phyloP scores from a whole-genome alignment of 495 filamentous ascomycete species.

The Baudoinia panamericana region DNA sequence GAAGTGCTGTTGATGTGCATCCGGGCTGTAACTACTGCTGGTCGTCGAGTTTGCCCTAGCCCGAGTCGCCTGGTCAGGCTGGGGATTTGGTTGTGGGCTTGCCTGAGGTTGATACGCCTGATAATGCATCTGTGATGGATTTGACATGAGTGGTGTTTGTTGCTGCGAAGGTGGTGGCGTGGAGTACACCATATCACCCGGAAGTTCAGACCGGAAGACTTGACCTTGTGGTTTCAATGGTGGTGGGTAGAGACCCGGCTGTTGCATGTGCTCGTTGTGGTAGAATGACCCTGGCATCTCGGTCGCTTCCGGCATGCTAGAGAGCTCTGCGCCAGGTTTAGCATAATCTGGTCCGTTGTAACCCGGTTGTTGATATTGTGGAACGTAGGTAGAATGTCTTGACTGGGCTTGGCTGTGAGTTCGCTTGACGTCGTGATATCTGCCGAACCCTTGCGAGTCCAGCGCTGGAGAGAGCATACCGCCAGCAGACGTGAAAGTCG shows the following conservation, averaged over 20 bases:
- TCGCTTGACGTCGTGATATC: constrained; percentile 14
- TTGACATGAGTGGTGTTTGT: background rate
- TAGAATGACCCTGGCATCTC: constrained; percentile 15
- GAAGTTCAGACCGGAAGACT: constrained; percentile 13
- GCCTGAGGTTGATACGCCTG: no score
- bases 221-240: constrained; percentile 9
- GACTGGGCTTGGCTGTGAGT: constrained; percentile 3
- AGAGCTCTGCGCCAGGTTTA: constrained; percentile 2
- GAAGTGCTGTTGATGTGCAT: background rate
- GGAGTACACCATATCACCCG: constrained; percentile 13
- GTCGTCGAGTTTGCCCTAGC: no score
- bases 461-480: background rate
- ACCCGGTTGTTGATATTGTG: constrained; percentile 8
- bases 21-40: no score
- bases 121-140: background rate
- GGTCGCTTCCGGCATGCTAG: constrained; percentile 1
- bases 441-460: constrained; percentile 11
- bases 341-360: constrained; percentile 10
- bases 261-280: constrained; percentile 7
- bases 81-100: no score
- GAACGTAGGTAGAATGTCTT: constrained; percentile 4
- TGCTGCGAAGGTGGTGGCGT: background rate
- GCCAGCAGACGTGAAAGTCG: constrained; percentile 3
- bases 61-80: no score
- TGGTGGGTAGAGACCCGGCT: constrained; percentile 7